Evolutionary conservation across 345 rosid species (phyloP).

Genomic region (Anastatica hierochuntica): DNA sequence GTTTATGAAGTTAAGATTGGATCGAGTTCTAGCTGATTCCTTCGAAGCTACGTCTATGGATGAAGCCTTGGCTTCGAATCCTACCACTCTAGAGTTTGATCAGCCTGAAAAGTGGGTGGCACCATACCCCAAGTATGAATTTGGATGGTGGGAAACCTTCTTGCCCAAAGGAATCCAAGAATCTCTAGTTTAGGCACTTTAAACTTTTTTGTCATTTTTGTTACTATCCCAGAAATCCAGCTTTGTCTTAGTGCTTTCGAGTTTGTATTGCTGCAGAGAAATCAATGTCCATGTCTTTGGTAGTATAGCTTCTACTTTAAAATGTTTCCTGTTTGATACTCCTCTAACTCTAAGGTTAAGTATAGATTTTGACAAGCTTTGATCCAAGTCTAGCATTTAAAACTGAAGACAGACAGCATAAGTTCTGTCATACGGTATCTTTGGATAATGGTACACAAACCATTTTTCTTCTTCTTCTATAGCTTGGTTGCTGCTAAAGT

Average conservation of each 20-base stretch:
- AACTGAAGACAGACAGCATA: no score
- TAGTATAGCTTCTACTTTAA: no score
- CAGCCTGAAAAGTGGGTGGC: slow-evolving; percentile 87
- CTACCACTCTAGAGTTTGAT: slow-evolving; percentile 56
- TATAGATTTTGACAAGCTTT: no score
- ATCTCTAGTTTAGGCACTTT: slow-evolving; percentile 48
- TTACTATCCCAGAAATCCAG: neutral
- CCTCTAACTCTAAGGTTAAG: no score
- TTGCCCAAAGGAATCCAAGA: slow-evolving; percentile 43
- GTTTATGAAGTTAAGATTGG: slow-evolving; percentile 94
- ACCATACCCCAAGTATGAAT: slow-evolving; percentile 84
- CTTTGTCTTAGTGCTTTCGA: slow-evolving; percentile 1
- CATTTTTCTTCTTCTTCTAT: slow-evolving; percentile 4
- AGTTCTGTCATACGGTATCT: no score
- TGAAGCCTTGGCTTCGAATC: slow-evolving; percentile 79
- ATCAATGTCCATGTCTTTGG: no score
- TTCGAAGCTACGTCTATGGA: slow-evolving; percentile 57
- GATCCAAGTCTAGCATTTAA: no score
- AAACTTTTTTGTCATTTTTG: neutral
- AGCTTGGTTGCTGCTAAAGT: no score
- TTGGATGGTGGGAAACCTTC: slow-evolving; percentile 92
- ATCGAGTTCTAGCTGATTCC: slow-evolving; percentile 72
- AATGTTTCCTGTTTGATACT: no score
- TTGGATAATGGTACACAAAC: no score
- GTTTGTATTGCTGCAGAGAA: slow-evolving; percentile 2